phyloP scores from a whole-genome alignment of 1,284 basidiomycete genomes.

The Leucoagaricus sp. region DNA sequence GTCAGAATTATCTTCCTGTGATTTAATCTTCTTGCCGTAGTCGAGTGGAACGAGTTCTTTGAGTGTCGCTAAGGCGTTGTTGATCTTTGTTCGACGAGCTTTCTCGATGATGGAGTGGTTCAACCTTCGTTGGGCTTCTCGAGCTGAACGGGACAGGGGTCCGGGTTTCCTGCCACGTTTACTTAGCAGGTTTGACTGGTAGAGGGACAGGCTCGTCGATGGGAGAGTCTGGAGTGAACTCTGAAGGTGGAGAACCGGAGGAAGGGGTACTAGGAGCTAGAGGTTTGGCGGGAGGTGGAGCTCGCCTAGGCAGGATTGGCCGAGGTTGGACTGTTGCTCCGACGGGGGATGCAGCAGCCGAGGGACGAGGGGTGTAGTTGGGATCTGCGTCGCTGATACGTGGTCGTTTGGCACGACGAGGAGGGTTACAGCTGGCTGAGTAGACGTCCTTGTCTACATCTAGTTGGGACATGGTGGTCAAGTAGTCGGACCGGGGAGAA shows the following conservation, averaged over 20 bases:
- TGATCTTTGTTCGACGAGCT: constrained; percentile 80
- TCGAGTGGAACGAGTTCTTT: constrained; percentile 63
- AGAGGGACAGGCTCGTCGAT: neutral
- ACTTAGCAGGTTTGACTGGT: constrained; percentile 25
- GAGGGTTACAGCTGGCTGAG: constrained; percentile 55
- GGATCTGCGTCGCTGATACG: constrained; percentile 21
- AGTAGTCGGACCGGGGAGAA: constrained; percentile 4
- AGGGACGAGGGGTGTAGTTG: constrained; percentile 5
- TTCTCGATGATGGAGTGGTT: constrained; percentile 87
- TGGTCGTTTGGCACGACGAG: constrained; percentile 55
- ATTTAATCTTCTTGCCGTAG: constrained; percentile 35
- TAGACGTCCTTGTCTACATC: constrained; percentile 34
- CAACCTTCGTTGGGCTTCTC: constrained; percentile 76
- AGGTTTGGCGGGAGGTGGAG: constrained; percentile 10
- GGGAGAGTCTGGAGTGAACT: constrained; percentile 1
- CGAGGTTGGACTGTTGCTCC: neutral
- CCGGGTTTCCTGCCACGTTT: constrained; percentile 74
- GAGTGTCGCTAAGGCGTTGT: constrained; percentile 71
- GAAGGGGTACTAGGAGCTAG: neutral
- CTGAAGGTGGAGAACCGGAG: constrained; percentile 2
- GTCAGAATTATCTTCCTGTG: constrained; percentile 13
- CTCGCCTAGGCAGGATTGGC: constrained; percentile 10
- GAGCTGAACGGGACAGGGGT: constrained; percentile 64
- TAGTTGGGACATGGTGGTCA: neutral
- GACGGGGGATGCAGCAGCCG: constrained; percentile 10